Percentiles rank a stretch among this genome's conserved stretches.
Evolutionary conservation across 2,329 filamentous ascomycete species (phyloP).

Genomic region (Trichoderma afroharzianum): DNA sequence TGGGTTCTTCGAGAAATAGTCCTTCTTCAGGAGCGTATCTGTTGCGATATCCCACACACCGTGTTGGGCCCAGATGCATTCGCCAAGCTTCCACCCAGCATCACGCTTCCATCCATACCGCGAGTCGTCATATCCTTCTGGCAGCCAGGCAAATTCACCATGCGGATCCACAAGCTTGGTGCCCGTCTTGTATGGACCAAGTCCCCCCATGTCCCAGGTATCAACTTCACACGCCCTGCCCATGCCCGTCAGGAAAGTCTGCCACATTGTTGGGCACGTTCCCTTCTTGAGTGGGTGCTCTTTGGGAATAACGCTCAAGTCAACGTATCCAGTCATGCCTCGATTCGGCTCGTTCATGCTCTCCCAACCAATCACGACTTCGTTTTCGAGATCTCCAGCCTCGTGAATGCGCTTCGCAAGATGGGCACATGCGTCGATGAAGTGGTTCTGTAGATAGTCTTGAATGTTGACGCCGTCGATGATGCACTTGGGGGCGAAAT

Average conservation of each 20-base stretch:
- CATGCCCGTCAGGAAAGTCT: conserved; percentile 86
- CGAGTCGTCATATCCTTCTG: conserved; percentile 76
- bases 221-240: conserved; percentile 86
- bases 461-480: conserved; percentile 95
- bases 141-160: conserved; percentile 80
- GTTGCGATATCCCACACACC: conserved; percentile 85
- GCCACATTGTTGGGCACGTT: conserved; percentile 90
- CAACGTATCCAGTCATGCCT: conserved; percentile 78
- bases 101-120: conserved; percentile 89
- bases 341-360: conserved; percentile 93
- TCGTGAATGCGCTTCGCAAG: conserved; percentile 82
- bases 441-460: conserved; percentile 88
- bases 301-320: conserved; percentile 75
- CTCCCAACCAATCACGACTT: conserved; percentile 92
- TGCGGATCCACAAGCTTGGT: conserved; percentile 80
- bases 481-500: conserved; percentile 94
- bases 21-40: conserved; percentile 73
- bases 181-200: conserved; percentile 89
- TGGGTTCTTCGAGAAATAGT: conserved; percentile 84
- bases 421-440: conserved; percentile 73
- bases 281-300: conserved; percentile 92
- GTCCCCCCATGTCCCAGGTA: conserved; percentile 87
- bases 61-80: conserved; percentile 95
- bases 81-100: conserved; percentile 83
- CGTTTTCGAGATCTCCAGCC: conserved; percentile 81